Conservation (phyloP, 257 asterid genomes). For the Ballota nigra region DNA sequence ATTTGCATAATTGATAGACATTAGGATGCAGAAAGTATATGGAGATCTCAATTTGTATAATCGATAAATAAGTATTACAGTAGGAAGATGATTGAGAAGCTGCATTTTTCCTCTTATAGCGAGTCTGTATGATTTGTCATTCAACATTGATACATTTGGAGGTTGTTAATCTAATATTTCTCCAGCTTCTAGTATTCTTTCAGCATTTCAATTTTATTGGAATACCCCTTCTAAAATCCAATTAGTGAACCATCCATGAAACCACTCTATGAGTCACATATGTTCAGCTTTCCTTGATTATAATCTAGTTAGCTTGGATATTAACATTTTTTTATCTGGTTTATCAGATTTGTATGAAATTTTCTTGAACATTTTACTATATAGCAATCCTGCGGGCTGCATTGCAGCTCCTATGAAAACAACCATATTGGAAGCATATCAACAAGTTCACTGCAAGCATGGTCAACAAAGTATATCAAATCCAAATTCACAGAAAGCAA, state of each 20-base stretch:
- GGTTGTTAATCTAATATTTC: conserved; percentile 5
- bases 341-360: background rate
- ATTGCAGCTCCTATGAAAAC: background rate
- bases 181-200: background rate
- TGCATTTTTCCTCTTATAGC: background rate
- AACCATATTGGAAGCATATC: background rate
- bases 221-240: background rate
- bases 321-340: background rate
- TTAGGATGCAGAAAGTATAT: background rate
- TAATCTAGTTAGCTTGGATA: background rate
- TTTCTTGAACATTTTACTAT: background rate
- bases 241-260: background rate
- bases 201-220: background rate
- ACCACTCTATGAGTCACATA: background rate
- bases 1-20: no score
- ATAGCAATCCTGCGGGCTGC: background rate
- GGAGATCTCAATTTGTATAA: background rate
- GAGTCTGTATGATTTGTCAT: background rate
- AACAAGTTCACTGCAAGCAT: background rate
- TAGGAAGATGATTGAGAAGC: background rate
- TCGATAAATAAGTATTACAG: background rate
- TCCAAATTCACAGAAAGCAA: background rate
- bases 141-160: conserved; percentile 3
- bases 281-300: background rate
- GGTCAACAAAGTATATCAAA: background rate